A percentile compares a stretch with the other conserved stretches of the same genome.
Evolutionary conservation across 228 moss, liverwort and hornwort genomes (phyloP).

Genomic region (Sphagnum fallax): DNA sequence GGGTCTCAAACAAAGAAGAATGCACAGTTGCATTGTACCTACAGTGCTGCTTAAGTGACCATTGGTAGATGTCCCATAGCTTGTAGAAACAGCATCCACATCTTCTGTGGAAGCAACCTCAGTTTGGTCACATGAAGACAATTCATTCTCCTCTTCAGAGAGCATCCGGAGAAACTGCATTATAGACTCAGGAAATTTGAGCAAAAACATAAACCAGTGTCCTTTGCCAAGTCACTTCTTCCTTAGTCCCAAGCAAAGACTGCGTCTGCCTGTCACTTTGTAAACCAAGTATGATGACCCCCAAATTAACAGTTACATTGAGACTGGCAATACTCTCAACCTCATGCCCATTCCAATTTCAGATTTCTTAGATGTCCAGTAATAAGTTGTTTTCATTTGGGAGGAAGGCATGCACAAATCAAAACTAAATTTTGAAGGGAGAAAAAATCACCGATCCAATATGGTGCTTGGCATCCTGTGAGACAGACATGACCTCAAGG

Average conservation of each 20-base stretch:
- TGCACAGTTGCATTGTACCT: too few species aligned
- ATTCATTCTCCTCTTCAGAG: constrained; percentile 37
- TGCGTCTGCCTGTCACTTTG: too few species aligned
- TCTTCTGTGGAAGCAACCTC: constrained; percentile 64
- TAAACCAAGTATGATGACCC: too few species aligned
- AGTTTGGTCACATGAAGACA: constrained; percentile 23
- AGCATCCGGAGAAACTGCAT: constrained; percentile 42
- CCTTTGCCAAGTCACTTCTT: neutral
- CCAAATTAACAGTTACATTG: too few species aligned
- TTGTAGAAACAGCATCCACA: constrained; percentile 73
- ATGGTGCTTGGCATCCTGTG: constrained; percentile 39
- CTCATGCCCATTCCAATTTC: too few species aligned
- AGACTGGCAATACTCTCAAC: too few species aligned
- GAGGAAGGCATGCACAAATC: too few species aligned
- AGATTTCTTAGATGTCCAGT: too few species aligned
- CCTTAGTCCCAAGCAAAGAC: neutral
- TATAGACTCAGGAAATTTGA: neutral
- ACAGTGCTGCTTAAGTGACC: too few species aligned
- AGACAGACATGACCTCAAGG: constrained; percentile 45
- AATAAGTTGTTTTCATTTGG: too few species aligned
- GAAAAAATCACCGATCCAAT: constrained; percentile 31
- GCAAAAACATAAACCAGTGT: neutral
- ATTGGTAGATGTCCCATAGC: neutral
- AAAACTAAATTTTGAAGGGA: too few species aligned
- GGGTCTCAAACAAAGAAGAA: too few species aligned